These are phyloP conservation scores for Talaromyces atroroseus DNA, from an alignment of 2,329 filamentous ascomycete species.

Conservation along the genomic window DNA sequence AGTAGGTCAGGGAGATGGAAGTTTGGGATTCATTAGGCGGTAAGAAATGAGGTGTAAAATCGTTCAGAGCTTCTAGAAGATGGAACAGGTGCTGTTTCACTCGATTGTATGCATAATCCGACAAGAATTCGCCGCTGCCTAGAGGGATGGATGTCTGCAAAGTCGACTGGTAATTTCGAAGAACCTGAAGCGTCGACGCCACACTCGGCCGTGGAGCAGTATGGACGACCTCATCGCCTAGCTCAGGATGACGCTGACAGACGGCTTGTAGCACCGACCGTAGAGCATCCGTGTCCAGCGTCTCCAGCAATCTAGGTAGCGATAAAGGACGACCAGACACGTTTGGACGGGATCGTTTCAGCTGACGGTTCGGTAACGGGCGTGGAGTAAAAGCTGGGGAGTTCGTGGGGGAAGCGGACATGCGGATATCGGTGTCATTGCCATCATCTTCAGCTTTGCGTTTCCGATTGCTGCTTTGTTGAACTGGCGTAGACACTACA, in stretches of 20 bases:
- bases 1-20: conserved; percentile 75
- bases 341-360: conserved; percentile 63
- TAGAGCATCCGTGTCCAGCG: conserved; percentile 77
- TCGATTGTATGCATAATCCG: conserved; percentile 92
- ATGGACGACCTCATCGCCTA: conserved; percentile 76
- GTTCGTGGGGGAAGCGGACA: conserved; percentile 80
- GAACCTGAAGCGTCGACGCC: conserved; percentile 69
- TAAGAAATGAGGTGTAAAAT: conserved; percentile 93
- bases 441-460: conserved; percentile 77
- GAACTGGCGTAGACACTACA: conserved; percentile 35
- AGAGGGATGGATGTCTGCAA: conserved; percentile 77
- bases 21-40: conserved; percentile 83
- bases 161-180: conserved; percentile 73
- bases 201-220: conserved; percentile 85
- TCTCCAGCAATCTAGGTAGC: conserved; percentile 80
- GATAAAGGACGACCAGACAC: conserved; percentile 61
- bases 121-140: conserved; percentile 67
- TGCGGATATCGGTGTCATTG: conserved; percentile 66
- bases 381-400: conserved; percentile 72
- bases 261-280: conserved; percentile 82
- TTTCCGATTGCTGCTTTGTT: conserved; percentile 55
- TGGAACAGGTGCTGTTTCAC: conserved; percentile 74
- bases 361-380: conserved; percentile 62
- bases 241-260: conserved; percentile 81
- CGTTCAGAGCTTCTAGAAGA: conserved; percentile 80